Evolutionary conservation across 2,329 filamentous ascomycete species (phyloP), one percentile per base, ranked within the genome.

Genomic region (Ceratocystis lukuohia): DNA sequence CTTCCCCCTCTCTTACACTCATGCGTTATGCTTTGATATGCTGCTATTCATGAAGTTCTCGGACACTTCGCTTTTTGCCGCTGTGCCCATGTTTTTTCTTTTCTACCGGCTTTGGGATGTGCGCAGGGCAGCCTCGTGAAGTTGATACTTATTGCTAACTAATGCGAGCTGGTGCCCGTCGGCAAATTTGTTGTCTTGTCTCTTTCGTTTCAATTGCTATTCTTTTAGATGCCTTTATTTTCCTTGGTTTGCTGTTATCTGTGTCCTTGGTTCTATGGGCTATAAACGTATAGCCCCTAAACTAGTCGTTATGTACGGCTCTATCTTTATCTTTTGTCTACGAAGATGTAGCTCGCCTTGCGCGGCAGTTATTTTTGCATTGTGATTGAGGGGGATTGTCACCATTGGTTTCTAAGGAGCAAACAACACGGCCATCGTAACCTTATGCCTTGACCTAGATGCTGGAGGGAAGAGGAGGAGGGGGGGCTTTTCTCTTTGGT

Each of bases 11-110:
- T 20, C 37, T 59, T 28, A 12, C 48, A 53, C 56, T 69, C 64
- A 66, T 65, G 57, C 57, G 64, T 50, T 68, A 61, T 64, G 56
- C 61, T 66, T 61, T 61, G 65, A 66, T 65, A 62, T 65, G 64
- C 46, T 66, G 62, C 46, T 66, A 62, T 64, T 41, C 46, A 50
- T 61, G 57, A 41, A 57, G 57, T 66, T 33, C 48, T 33, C 33
- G 22, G 56, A 53, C 41, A 59, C 50, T 46, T 41, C n/a, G 20
- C 61, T 28, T 61, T 41, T 37, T 48, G 20, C 28, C 63, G 53
- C 62, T 64, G 57, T 67, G 37, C 37, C 28, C 44, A 22, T 65
- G 17, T 67, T 67, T 61, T 30, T 64, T 61, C 63, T 59, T 37
- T 63, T 41, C 37, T 46, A 25, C 61, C 7, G 25, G 61, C 46